Evolutionary conservation across 73 alveolate species (phyloP), one percentile per base, ranked within the genome.

Genomic region (Paraurostyla sp.): DNA sequence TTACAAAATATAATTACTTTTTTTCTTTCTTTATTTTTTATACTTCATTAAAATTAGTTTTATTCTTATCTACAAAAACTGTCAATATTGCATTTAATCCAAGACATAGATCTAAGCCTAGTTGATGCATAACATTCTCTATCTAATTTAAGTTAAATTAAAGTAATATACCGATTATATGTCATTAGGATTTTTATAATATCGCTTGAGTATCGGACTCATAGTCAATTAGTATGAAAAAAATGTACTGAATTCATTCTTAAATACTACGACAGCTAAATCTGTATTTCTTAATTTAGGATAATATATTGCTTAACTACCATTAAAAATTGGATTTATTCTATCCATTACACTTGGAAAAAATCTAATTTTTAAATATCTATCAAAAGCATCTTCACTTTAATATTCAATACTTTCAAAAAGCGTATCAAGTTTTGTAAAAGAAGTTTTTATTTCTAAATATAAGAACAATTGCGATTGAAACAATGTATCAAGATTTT

Each of bases 301-400:
- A 25, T 43, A 25, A 48, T 73, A 73, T 25, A 41, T 73, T 13
- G 86, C 86, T 23, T 22, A 23, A 3, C 16, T 6, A 11, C 46
- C 46, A 29, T 36, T 73, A 36, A 73, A 73, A 3, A 48, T 38
- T 16, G 86, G 86, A 73, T 48, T 73, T 3, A 73, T 73, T 49
- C 71, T 73, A 20, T 73, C 71, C 71, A 73, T 43, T 4, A 73
- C 51, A 48, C 38, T 18, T 7, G 86, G 86, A 27, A 73, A 73
- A 36, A 73, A 73, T 46, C 86, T 73, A 0, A 73, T 49, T 49
- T 73, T 73, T 43, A 73, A 30, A 73, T 32, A 73, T 32, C 86
- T 73, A 45, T 73, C 86, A 73, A 73, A 73, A 45, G 86, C 86
- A 73, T 73, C 86, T 23, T 73, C 86, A 48, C 54, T 73, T 4